Percentiles rank a stretch among this genome's conserved stretches.
phyloP scores from a whole-genome alignment of 75 land plant genomes.

The Larix kaempferi region DNA sequence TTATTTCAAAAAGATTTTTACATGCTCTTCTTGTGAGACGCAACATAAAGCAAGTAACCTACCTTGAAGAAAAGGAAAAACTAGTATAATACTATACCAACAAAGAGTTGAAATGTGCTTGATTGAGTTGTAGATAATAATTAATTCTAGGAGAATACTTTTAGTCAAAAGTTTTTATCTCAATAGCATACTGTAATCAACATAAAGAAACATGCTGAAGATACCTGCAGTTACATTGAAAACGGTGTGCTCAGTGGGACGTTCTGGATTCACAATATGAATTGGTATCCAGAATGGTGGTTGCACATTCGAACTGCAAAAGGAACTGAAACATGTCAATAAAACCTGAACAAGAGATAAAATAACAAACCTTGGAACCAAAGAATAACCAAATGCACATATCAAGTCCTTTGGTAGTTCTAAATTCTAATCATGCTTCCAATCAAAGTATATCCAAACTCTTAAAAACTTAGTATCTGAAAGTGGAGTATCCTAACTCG shows the following conservation, averaged over 20 bases:
- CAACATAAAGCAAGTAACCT: no score
- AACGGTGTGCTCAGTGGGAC: conserved; percentile 96
- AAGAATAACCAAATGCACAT: background rate
- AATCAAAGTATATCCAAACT: background rate
- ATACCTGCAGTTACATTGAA: conserved; percentile 95
- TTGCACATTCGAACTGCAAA: conserved; percentile 61
- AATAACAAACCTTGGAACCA: background rate
- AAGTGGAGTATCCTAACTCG: background rate
- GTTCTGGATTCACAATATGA: conserved; percentile 91
- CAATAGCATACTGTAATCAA: background rate
- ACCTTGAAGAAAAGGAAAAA: background rate
- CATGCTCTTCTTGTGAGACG: no score
- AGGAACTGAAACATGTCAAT: background rate
- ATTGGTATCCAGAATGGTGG: conserved; percentile 98
- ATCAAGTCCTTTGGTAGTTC: background rate
- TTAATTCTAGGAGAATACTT: no score
- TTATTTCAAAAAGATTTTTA: no score
- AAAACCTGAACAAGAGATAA: background rate
- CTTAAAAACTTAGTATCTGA: background rate
- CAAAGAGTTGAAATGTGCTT: background rate
- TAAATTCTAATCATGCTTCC: background rate
- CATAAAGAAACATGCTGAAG: background rate
- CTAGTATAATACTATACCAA: background rate
- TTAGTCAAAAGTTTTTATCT: background rate
- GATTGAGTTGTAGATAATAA: background rate